These are phyloP conservation scores for Collybiopsis confluens DNA, from an alignment of 768 basidiomycete genomes.

Conservation along the genomic window DNA sequence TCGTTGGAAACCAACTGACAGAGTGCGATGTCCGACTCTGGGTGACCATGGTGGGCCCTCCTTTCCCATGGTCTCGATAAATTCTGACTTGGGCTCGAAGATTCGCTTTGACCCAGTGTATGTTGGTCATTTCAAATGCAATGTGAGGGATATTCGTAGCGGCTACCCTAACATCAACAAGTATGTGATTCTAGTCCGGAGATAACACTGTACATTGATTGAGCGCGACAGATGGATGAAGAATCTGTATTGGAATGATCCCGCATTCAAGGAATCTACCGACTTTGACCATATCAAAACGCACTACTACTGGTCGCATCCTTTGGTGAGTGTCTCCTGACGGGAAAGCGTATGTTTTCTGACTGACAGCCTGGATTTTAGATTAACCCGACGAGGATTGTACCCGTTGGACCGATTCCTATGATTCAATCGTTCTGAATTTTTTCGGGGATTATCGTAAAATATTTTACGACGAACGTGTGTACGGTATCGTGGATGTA, in stretches of 20 bases:
- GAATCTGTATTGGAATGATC: slow-evolving; percentile 86
- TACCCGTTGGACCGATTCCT: slow-evolving; percentile 72
- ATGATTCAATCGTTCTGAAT: slow-evolving; percentile 59
- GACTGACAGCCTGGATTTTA: slow-evolving; percentile 21
- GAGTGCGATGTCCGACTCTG: slow-evolving; percentile 85
- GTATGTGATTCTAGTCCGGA: slow-evolving; percentile 28
- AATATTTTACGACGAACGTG: too few species aligned
- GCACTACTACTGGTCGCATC: slow-evolving; percentile 66
- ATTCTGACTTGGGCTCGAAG: slow-evolving; percentile 26
- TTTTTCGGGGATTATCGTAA: too few species aligned
- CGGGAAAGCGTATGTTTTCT: not conserved
- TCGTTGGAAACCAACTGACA: slow-evolving; percentile 79
- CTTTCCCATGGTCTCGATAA: not conserved
- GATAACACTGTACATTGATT: not conserved
- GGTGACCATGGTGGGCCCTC: slow-evolving; percentile 77
- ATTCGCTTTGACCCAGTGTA: slow-evolving; percentile 91
- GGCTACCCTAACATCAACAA: slow-evolving; percentile 82
- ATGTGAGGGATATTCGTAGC: slow-evolving; percentile 77
- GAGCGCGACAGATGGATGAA: slow-evolving; percentile 66
- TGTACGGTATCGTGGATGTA: too few species aligned
- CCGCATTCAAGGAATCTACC: slow-evolving; percentile 84
- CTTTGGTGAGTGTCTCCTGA: slow-evolving; percentile 26
- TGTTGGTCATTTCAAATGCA: slow-evolving; percentile 91
- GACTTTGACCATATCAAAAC: slow-evolving; percentile 88
- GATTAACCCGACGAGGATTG: slow-evolving; percentile 77